Percentiles rank a stretch among this genome's conserved stretches.
phyloP scores from a whole-genome alignment of 2,329 filamentous ascomycete genomes.

The Aphanocladium album region DNA sequence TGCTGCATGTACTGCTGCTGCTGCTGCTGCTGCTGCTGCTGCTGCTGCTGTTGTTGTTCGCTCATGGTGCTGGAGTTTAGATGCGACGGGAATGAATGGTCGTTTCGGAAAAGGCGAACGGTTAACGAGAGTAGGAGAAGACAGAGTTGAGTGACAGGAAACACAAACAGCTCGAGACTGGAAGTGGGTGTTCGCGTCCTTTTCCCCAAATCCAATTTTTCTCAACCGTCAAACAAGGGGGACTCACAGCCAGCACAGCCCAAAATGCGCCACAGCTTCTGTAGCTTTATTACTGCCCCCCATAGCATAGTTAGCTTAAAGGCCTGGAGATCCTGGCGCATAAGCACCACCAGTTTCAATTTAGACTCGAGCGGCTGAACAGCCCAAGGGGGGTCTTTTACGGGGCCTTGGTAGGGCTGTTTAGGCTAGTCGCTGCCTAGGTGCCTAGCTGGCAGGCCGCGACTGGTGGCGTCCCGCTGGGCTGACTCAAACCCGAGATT shows the following conservation, averaged over 20 bases:
- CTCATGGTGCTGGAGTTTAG: background rate
- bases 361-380: slow-evolving; percentile 6
- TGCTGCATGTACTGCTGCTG: slow-evolving; percentile 9
- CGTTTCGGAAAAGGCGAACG: background rate
- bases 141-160: background rate
- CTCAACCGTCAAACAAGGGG: background rate
- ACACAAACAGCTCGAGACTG: background rate
- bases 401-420: slow-evolving; percentile 7
- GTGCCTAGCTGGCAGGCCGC: background rate
- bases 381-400: background rate
- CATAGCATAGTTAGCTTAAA: background rate
- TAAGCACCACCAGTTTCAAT: background rate
- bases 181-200: background rate
- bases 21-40: background rate
- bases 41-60: slow-evolving; percentile 2
- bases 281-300: background rate
- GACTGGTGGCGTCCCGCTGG: background rate
- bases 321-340: background rate
- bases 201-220: background rate
- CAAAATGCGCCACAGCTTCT: background rate
- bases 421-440: background rate
- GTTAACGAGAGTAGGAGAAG: background rate
- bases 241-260: background rate
- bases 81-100: background rate
- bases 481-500: background rate